These are phyloP conservation scores for Erysiphe pulchra DNA, from an alignment of 2,329 filamentous ascomycete species.

Conservation along the genomic window DNA sequence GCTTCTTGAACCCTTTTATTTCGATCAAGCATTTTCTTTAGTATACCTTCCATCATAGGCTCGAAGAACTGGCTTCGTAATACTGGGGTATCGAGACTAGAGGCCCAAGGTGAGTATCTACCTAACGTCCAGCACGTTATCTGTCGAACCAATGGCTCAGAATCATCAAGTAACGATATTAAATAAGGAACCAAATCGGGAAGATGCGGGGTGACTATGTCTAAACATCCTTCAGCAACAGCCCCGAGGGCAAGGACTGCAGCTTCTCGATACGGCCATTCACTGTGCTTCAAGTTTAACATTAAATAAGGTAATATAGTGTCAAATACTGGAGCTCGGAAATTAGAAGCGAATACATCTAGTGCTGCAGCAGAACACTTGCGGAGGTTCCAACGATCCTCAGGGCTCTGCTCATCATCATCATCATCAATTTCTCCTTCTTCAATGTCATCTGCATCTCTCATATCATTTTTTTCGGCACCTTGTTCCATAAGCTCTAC, in stretches of 20 bases:
- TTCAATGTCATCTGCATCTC: constrained; percentile 70
- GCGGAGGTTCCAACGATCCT: constrained; percentile 81
- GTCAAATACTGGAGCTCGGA: constrained; percentile 67
- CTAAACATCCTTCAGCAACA: constrained; percentile 83
- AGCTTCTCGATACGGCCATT: constrained; percentile 84
- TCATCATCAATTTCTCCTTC: constrained; percentile 42
- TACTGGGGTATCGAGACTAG: constrained; percentile 37
- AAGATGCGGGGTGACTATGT: constrained; percentile 69
- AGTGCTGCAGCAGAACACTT: constrained; percentile 93
- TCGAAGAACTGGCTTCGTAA: constrained; percentile 63
- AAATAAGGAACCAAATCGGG: constrained; percentile 79
- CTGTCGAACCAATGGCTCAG: constrained; percentile 74
- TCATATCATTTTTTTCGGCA: constrained; percentile 28
- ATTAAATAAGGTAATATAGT: constrained; percentile 82
- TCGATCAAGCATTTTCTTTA: constrained; percentile 81
- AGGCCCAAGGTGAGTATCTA: constrained; percentile 80
- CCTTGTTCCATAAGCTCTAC: constrained; percentile 23
- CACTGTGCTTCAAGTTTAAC: constrained; percentile 61
- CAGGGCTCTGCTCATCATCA: constrained; percentile 58
- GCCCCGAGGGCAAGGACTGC: constrained; percentile 85
- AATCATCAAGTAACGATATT: constrained; percentile 59
- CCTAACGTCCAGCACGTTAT: constrained; percentile 97
- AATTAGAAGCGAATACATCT: constrained; percentile 81
- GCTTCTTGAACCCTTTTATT: constrained; percentile 98
- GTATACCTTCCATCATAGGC: constrained; percentile 89